These are phyloP conservation scores for Pythium phragmitis DNA, from an alignment of 352 stramenopile genomes.

Conservation along the genomic window DNA sequence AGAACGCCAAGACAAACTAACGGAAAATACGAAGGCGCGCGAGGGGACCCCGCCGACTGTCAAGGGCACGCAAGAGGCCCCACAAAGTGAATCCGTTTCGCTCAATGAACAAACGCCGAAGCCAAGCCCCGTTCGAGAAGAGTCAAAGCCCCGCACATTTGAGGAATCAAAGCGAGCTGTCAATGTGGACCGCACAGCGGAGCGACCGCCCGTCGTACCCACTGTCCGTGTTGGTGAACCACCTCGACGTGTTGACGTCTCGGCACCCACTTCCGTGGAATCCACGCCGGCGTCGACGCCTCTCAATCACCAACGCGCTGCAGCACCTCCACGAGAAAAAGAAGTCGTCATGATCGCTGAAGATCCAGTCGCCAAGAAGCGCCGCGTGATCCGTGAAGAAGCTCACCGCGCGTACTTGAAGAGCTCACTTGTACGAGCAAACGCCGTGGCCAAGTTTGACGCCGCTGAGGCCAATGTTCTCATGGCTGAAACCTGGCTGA, in stretches of 20 bases:
- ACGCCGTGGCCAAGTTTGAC: slow-evolving; percentile 56
- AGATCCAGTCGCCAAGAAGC: slow-evolving; percentile 15
- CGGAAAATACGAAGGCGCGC: neutral
- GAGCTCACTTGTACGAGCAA: slow-evolving; percentile 52
- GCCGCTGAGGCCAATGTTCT: slow-evolving; percentile 51
- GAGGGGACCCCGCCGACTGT: neutral
- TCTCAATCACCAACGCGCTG: neutral
- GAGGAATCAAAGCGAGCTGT: neutral
- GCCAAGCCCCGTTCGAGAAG: neutral
- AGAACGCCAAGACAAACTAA: neutral
- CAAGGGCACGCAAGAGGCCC: neutral
- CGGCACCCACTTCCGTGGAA: slow-evolving; percentile 10
- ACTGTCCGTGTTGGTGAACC: neutral
- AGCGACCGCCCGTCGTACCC: neutral
- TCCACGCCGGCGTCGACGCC: slow-evolving; percentile 18
- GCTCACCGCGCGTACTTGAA: slow-evolving; percentile 50
- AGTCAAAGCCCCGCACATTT: neutral
- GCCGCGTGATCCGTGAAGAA: slow-evolving; percentile 25
- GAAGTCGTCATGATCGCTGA: neutral
- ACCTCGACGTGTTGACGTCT: neutral
- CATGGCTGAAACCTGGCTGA: slow-evolving; percentile 70
- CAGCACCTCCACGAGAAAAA: neutral
- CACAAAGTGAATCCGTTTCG: neutral
- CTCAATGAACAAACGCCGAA: neutral
- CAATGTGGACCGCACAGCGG: neutral